phyloP scores from a whole-genome alignment of 2,329 filamentous ascomycete genomes.

The Alternaria novae-zelandiae region DNA sequence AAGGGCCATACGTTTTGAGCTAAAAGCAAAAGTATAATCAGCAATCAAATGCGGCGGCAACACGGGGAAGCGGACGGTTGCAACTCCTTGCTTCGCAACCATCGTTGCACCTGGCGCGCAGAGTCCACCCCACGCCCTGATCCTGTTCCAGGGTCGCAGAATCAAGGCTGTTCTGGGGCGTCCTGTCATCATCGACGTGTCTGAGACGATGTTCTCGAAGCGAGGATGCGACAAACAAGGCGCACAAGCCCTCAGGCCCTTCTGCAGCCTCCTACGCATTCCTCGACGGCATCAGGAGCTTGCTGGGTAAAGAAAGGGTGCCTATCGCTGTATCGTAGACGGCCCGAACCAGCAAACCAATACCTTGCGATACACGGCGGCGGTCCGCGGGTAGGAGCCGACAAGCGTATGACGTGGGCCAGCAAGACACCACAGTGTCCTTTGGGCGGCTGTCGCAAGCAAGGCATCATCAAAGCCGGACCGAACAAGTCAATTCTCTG shows the following conservation, averaged over 20 bases:
- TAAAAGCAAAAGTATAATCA: constrained; percentile 36
- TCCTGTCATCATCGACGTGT: constrained; percentile 20
- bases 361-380: background rate
- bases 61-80: constrained; percentile 40
- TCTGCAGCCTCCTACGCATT: constrained; percentile 19
- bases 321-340: constrained; percentile 16
- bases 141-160: constrained; percentile 16
- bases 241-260: constrained; percentile 1
- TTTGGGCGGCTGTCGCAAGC: constrained; percentile 14
- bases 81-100: constrained; percentile 38
- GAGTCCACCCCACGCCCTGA: constrained; percentile 41
- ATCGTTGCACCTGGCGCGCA: constrained; percentile 36
- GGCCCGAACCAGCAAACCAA: constrained; percentile 22
- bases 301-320: constrained; percentile 1
- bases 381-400: constrained; percentile 12
- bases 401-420: constrained; percentile 16
- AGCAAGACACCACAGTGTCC: constrained; percentile 12
- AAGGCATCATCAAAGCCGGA: constrained; percentile 11
- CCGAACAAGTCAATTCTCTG: constrained; percentile 26
- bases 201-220: constrained; percentile 5
- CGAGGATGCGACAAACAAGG: constrained; percentile 15
- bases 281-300: constrained; percentile 8
- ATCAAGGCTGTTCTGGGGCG: constrained; percentile 22
- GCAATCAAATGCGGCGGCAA: constrained; percentile 25
- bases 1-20: constrained; percentile 29